Evolutionary conservation across 2,329 filamentous ascomycete genomes (phyloP).

Genomic region (Cryphonectria nitschkei): DNA sequence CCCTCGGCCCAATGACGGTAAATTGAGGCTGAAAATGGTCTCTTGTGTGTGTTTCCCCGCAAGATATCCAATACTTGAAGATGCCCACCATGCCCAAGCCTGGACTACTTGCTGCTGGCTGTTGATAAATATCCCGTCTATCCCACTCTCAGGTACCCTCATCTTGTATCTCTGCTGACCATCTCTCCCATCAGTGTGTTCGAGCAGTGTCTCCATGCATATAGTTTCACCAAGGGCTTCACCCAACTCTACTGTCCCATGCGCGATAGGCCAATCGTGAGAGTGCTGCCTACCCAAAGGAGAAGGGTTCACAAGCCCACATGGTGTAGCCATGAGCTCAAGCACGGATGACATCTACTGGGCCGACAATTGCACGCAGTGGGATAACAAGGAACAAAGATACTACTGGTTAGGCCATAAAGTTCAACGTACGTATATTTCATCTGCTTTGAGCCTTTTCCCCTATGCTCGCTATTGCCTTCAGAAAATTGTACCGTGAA

Average conservation of each 20-base stretch:
- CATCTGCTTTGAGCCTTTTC: neutral
- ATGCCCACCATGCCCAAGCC: neutral
- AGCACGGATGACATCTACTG: neutral
- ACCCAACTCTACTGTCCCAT: neutral
- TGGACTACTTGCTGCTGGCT: neutral
- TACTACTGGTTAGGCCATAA: neutral
- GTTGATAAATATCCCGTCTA: neutral
- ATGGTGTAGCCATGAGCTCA: neutral
- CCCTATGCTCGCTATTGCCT: neutral
- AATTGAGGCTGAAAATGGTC: constrained; percentile 12
- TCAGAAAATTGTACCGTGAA: neutral
- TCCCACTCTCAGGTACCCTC: neutral
- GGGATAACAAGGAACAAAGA: neutral
- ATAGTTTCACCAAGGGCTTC: neutral
- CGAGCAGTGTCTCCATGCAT: neutral
- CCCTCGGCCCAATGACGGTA: neutral
- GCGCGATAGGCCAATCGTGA: neutral
- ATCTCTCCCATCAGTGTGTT: neutral
- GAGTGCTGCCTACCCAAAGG: neutral
- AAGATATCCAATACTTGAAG: constrained; percentile 1
- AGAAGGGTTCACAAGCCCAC: neutral
- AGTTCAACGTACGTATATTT: neutral
- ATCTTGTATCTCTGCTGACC: neutral
- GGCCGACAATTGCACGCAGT: neutral
- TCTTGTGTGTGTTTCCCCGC: too few relatives aligned